phyloP scores from a whole-genome alignment of 2,329 filamentous ascomycete species.

The Botryotinia calthae region DNA sequence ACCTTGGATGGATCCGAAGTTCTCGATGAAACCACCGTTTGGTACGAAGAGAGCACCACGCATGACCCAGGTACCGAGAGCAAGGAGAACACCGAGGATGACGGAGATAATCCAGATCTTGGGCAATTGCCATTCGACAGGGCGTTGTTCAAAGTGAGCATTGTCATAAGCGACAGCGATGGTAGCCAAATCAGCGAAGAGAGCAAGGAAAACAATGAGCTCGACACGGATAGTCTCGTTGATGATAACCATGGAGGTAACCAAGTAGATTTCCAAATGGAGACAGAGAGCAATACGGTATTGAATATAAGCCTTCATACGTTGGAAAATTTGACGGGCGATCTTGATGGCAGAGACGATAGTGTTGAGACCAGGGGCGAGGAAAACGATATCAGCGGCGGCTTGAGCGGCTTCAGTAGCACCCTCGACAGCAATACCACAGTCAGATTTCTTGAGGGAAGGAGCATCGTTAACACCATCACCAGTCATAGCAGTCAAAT shows the following conservation, averaged over 20 bases:
- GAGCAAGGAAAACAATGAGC: constrained; percentile 74
- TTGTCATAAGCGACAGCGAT: constrained; percentile 79
- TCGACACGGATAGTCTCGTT: constrained; percentile 72
- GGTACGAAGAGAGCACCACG: constrained; percentile 67
- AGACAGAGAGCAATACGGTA: constrained; percentile 92
- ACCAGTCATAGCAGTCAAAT: constrained; percentile 94
- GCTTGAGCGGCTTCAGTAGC: constrained; percentile 87
- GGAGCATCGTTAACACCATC: constrained; percentile 94
- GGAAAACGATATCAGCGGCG: constrained; percentile 90
- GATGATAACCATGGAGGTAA: constrained; percentile 76
- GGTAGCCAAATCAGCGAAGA: constrained; percentile 77
- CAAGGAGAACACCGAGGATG: constrained; percentile 65
- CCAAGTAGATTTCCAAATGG: constrained; percentile 81
- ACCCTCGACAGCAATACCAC: constrained; percentile 91
- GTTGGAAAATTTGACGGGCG: constrained; percentile 92
- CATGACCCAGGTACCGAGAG: constrained; percentile 69
- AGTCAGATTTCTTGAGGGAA: constrained; percentile 90
- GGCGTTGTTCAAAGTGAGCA: constrained; percentile 70
- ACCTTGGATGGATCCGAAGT: constrained; percentile 71
- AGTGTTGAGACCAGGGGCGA: constrained; percentile 84
- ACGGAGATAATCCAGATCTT: constrained; percentile 79
- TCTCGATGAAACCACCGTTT: constrained; percentile 71
- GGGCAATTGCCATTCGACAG: constrained; percentile 76
- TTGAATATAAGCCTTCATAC: constrained; percentile 94
- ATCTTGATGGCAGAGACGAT: constrained; percentile 93